Evolutionary conservation across 768 basidiomycete species (phyloP).

Genomic region (Auricularia heimuer): DNA sequence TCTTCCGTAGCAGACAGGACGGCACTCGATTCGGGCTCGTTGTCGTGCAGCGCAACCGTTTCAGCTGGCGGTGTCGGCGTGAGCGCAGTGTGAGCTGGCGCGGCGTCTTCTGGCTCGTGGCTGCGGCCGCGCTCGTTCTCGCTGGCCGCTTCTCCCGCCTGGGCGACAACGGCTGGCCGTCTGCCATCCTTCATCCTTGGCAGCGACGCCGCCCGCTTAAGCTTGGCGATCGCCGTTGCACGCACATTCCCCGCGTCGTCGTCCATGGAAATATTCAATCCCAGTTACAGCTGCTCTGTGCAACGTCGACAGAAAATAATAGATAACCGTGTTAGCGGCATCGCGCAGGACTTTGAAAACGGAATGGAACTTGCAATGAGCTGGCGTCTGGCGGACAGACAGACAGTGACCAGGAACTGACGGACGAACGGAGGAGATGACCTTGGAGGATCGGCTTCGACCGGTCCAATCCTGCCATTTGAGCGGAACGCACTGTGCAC

Average conservation of each 20-base stretch:
- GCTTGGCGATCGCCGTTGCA: conserved; percentile 77
- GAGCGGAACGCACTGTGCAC: too few relatives aligned
- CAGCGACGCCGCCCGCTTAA: conserved; percentile 84
- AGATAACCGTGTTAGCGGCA: too few relatives aligned
- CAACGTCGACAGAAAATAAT: too few relatives aligned
- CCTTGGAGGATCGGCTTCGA: too few relatives aligned
- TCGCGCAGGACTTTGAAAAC: too few relatives aligned
- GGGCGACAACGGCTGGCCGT: conserved; percentile 65
- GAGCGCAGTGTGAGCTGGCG: background rate
- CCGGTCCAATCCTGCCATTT: too few relatives aligned
- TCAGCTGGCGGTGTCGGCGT: background rate
- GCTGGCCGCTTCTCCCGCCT: conserved; percentile 44
- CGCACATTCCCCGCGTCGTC: conserved; percentile 43
- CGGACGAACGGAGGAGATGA: too few relatives aligned
- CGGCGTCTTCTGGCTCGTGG: background rate
- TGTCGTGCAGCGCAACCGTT: background rate
- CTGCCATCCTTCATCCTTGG: conserved; percentile 88
- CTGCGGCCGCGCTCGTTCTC: conserved; percentile 3
- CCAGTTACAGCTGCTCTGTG: too few relatives aligned
- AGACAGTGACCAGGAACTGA: too few relatives aligned
- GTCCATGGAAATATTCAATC: background rate
- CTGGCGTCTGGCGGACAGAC: too few relatives aligned
- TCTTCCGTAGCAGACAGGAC: background rate
- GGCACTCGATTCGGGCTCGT: background rate
- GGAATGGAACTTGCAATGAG: too few relatives aligned